Base-by-base conservation (phyloP, 345 rosid genomes). In the Microcos paniculata region DNA sequence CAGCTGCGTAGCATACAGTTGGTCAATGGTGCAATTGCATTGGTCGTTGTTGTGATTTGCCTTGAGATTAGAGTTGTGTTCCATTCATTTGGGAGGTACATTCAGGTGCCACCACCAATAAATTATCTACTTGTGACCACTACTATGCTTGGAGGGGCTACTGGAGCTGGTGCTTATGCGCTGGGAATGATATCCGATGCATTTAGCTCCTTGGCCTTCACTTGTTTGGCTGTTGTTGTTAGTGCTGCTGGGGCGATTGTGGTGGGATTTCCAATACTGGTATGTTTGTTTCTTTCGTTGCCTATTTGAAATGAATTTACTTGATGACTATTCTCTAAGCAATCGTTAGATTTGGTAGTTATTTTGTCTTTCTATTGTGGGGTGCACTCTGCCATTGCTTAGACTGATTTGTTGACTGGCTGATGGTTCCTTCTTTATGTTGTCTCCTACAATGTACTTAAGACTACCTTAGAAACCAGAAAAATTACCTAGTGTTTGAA, bases 61-160 rank as follows among this genome's bases (percentile, higher is more conserved):
- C 89, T 96, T 86, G 99, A 96, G 92, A 78, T 92, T 77, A 88
- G 99, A 80, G 98, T 94, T 82, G 90, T 96, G 74, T 96, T 96
- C 83, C 97, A 86, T 68, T 92, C 99, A 2, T 96, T 94, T 81
- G 99, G 97, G 78, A 87, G 88, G 82, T 96, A 96, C 77, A 90
- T 96, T 80, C 99, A 96, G 83, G 94, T 96, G 59, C 98, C 97
- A 2, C 93, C 97, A 1, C 99, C 99, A 0, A 78, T 89, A 69
- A 96, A 89, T 73, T 96, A 94, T 84, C 84, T 96, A 74, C 88
- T 96, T 77, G 98, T 96, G 65, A 96, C 98, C 14, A 73, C 73
- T 77, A 87, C 97, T 1, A 77, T 96, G 98, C 97, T 96, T 65
- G 99, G 99, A 76, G 97, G 96, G 72, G 92, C 98, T 78, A 85